Evolutionary conservation across 1,139 yeast species (phyloP).

Genomic region (Pichia sp.): DNA sequence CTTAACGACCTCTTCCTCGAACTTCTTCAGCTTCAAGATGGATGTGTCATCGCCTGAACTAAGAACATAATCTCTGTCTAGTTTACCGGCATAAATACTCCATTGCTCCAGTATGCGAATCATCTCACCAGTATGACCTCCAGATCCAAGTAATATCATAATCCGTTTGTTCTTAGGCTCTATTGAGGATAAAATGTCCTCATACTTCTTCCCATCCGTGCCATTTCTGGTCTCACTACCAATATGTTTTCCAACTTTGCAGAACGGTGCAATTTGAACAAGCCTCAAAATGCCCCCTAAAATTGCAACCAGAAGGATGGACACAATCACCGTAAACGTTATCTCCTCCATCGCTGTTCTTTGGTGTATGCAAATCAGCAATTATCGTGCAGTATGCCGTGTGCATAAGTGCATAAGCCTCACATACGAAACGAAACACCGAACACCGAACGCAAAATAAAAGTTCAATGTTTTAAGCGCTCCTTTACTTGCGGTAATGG

Average conservation of each 20-base stretch:
- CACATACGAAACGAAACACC: too few species aligned
- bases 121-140: constrained; percentile 98
- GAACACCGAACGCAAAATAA: too few species aligned
- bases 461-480: too few species aligned
- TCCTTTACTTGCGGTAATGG: too few species aligned
- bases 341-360: constrained; percentile 8
- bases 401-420: too few species aligned
- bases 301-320: background rate
- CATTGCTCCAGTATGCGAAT: constrained; percentile 48
- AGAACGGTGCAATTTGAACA: constrained; percentile 15
- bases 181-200: too few species aligned
- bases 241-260: constrained; percentile 3
- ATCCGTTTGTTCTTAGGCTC: constrained; percentile 16
- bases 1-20: constrained; percentile 25
- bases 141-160: constrained; percentile 72
- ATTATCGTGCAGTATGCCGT: too few species aligned
- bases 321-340: constrained; percentile 6
- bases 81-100: constrained; percentile 18
- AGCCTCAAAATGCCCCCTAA: constrained; percentile 7
- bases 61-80: constrained; percentile 39
- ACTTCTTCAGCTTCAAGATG: constrained; percentile 38
- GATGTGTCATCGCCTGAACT: constrained; percentile 59
- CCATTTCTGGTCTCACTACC: background rate
- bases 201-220: background rate
- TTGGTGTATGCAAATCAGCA: too few species aligned